Conservation (phyloP, 2,329 filamentous ascomycete species). For the Neopestalotiopsis clavispora region DNA sequence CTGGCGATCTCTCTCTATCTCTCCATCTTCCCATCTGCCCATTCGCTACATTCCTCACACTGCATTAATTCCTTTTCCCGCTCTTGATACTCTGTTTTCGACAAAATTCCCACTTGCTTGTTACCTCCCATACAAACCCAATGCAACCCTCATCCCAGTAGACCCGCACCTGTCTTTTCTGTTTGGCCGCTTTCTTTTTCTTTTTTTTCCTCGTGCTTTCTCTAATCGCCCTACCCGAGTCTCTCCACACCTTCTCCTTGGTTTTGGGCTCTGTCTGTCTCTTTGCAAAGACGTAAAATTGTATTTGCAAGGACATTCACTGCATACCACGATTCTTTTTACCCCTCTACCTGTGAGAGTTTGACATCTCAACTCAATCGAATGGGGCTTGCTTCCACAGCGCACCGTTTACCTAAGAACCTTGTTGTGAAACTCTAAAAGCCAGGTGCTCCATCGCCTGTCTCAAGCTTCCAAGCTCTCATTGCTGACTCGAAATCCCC, state of each 20-base stretch:
- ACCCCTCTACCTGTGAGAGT: neutral
- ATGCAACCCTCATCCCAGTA: conserved; percentile 13
- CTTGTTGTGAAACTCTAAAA: conserved; percentile 26
- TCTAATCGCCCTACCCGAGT: conserved; percentile 3
- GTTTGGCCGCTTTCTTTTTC: neutral
- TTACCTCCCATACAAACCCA: conserved; percentile 4
- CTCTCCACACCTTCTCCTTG: neutral
- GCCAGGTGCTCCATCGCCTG: conserved; percentile 14
- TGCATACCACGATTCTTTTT: neutral
- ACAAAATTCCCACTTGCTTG: neutral
- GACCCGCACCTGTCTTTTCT: conserved; percentile 15
- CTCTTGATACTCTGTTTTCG: neutral
- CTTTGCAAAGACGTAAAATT: neutral
- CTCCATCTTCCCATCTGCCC: neutral
- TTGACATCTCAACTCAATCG: conserved; percentile 7
- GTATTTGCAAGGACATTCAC: neutral
- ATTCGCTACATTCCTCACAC: neutral
- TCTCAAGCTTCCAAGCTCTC: neutral
- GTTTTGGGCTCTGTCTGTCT: neutral
- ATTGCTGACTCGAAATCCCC: conserved; percentile 37
- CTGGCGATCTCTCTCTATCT: neutral
- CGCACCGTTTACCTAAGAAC: conserved; percentile 13
- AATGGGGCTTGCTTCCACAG: conserved; percentile 7
- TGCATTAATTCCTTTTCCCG: neutral
- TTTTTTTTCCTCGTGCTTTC: neutral